Conservation (phyloP, 441 rosid genomes). For the Aquilaria agallochum region DNA sequence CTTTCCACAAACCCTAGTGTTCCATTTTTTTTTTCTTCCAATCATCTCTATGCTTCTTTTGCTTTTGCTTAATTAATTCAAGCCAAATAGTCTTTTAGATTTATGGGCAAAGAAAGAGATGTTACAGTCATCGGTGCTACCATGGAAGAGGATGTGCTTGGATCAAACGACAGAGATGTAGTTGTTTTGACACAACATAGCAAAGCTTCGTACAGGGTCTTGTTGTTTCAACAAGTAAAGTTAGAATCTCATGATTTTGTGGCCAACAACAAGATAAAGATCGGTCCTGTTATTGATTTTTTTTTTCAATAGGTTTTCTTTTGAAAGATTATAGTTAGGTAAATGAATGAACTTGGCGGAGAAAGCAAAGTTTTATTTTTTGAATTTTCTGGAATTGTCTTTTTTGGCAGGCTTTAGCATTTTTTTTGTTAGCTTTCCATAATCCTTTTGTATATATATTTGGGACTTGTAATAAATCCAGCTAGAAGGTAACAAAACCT, state of each 20-base stretch:
- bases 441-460: constrained; percentile 5
- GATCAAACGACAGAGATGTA: no score
- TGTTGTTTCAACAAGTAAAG: neutral
- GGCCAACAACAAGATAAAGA: constrained; percentile 26
- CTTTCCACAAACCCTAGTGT: no score
- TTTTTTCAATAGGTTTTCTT: constrained; percentile 1
- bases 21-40: no score
- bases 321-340: constrained; percentile 31
- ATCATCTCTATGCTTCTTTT: no score
- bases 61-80: no score
- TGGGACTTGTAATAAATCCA: neutral
- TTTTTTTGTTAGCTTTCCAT: neutral
- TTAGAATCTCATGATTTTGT: constrained; percentile 10
- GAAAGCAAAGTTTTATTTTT: constrained; percentile 21
- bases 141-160: no score
- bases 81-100: no score
- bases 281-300: constrained; percentile 24
- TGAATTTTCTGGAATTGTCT: constrained; percentile 9
- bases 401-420: constrained; percentile 9
- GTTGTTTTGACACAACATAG: no score
- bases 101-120: no score
- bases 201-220: neutral
- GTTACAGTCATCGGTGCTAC: no score
- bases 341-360: constrained; percentile 64
- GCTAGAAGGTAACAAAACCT: neutral